These are phyloP conservation scores for Zalerion maritima DNA, from an alignment of 495 filamentous ascomycete species.

Conservation along the genomic window DNA sequence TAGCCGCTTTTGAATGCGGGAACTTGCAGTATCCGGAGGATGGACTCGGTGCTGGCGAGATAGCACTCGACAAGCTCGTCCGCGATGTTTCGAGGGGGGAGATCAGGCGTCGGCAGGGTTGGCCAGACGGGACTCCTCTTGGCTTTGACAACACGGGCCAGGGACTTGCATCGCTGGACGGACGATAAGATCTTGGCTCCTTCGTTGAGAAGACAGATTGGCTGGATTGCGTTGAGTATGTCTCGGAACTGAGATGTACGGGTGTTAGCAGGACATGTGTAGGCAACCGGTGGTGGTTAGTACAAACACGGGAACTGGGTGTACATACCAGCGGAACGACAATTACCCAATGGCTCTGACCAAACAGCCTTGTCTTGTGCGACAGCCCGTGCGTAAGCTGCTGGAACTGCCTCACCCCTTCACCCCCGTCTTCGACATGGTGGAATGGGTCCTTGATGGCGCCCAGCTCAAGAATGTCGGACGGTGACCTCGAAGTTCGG, in stretches of 20 bases:
- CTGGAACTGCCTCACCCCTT: no score
- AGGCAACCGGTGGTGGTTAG: background rate
- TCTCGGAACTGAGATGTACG: slow-evolving; percentile 25
- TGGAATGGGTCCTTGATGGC: no score
- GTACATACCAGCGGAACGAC: slow-evolving; percentile 30
- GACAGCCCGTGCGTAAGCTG: no score
- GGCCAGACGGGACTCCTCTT: slow-evolving; percentile 24
- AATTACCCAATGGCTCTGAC: slow-evolving; percentile 41
- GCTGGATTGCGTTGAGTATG: slow-evolving; percentile 23
- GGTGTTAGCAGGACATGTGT: slow-evolving; percentile 6
- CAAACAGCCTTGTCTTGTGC: slow-evolving; percentile 37
- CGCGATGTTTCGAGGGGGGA: slow-evolving; percentile 22
- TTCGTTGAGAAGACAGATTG: slow-evolving; percentile 21
- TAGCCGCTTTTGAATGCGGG: slow-evolving; percentile 23
- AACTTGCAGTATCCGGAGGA: slow-evolving; percentile 29
- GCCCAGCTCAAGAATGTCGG: no score
- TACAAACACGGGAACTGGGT: background rate
- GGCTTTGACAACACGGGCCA: slow-evolving; percentile 31
- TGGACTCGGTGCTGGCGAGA: slow-evolving; percentile 12
- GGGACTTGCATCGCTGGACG: slow-evolving; percentile 30
- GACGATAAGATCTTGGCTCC: slow-evolving; percentile 17
- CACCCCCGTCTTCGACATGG: no score
- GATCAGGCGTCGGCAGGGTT: slow-evolving; percentile 8
- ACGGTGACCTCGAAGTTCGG: no score
- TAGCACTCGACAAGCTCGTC: slow-evolving; percentile 20